Percentiles rank a stretch among this genome's conserved stretches.
phyloP scores from a whole-genome alignment of 2,329 filamentous ascomycete species.

The Ophiostoma sp. region DNA sequence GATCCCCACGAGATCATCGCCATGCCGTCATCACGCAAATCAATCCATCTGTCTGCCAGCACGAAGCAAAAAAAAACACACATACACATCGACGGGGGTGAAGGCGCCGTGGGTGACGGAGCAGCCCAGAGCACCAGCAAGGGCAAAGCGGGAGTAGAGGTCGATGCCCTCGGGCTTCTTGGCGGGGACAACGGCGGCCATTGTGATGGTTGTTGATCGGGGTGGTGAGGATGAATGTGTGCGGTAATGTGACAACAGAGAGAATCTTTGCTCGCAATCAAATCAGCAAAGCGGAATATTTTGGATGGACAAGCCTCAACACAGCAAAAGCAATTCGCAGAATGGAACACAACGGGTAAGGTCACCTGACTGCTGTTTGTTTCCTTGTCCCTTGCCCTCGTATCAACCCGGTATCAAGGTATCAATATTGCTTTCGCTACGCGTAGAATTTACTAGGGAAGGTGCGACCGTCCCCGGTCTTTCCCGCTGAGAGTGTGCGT shows the following conservation, averaged over 20 bases:
- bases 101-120: conserved; percentile 94
- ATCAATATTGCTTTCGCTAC: too few relatives aligned
- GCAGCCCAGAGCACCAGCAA: conserved; percentile 96
- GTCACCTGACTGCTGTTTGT: not conserved
- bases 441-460: not conserved
- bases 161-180: conserved; percentile 48
- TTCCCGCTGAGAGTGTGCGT: not conserved
- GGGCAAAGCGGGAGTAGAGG: conserved; percentile 94
- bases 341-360: not conserved
- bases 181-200: conserved; percentile 40
- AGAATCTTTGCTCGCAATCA: not conserved
- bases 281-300: not conserved
- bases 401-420: not conserved
- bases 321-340: not conserved
- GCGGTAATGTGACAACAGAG: not conserved
- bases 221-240: not conserved
- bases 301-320: not conserved
- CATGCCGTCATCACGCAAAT: not conserved
- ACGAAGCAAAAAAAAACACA: conserved; percentile 33
- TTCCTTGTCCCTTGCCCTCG: not conserved
- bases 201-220: conserved; percentile 33
- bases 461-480: not conserved
- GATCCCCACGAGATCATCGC: not conserved
- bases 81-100: conserved; percentile 99
- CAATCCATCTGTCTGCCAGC: not conserved